These are phyloP conservation scores for Rhizopus stolonifer DNA, from an alignment of 371 early-diverging fungal genomes.

Conservation along the genomic window DNA sequence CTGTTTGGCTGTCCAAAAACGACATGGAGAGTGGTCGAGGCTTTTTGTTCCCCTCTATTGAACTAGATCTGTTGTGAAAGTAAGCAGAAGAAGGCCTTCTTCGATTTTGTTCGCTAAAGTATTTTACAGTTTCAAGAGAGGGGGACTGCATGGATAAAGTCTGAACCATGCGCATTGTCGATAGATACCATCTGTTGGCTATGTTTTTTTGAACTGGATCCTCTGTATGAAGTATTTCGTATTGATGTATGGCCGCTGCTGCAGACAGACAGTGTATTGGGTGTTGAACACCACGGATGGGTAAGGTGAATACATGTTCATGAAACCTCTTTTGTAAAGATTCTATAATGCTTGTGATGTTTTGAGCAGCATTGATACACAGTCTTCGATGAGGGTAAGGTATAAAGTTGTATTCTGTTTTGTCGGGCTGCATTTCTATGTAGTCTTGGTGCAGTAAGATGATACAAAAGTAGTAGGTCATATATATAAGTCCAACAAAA, in stretches of 20 bases:
- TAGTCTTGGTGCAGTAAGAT: conserved; percentile 82
- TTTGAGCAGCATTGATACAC: conserved; percentile 44
- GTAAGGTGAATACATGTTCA: conserved; percentile 28
- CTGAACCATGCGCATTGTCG: conserved; percentile 28
- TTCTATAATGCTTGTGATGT: conserved; percentile 42
- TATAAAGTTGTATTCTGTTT: conserved; percentile 22
- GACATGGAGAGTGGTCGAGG: neutral
- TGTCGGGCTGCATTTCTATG: conserved; percentile 32
- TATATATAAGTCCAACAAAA: conserved; percentile 58
- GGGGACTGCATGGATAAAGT: conserved; percentile 34
- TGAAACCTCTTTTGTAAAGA: conserved; percentile 28
- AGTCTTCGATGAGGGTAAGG: conserved; percentile 35
- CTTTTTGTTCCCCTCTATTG: neutral
- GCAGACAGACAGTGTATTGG: conserved; percentile 41
- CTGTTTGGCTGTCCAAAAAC: neutral
- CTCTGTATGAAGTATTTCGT: conserved; percentile 24
- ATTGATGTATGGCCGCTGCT: conserved; percentile 40
- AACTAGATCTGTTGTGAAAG: neutral
- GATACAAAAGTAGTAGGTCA: conserved; percentile 77
- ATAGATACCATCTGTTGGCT: conserved; percentile 29
- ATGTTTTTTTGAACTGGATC: conserved; percentile 8
- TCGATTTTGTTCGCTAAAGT: conserved; percentile 4
- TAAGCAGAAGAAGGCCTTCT: neutral
- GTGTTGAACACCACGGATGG: conserved; percentile 43
- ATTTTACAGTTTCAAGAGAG: conserved; percentile 25